Conservation (phyloP, 148 eudicot species). For the Fagopyrum homotropicum region DNA sequence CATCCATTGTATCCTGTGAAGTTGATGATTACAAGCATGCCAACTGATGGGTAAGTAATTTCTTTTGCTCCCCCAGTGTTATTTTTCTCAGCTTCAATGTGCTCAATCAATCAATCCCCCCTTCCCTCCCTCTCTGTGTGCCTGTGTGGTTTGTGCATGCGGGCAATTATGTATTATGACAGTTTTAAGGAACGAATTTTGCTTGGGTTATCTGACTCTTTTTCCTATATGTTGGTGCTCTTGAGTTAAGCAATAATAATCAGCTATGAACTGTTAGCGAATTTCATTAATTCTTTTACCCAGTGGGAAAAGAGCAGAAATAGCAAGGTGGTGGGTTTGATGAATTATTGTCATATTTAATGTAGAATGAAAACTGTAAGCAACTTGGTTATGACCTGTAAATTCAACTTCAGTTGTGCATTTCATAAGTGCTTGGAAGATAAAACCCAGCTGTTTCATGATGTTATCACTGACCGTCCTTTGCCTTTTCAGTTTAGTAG, state of each 20-base stretch:
- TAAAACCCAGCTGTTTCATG: neutral
- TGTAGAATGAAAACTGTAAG: neutral
- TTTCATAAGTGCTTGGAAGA: neutral
- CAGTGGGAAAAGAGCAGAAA: neutral
- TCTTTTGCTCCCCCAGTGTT: neutral
- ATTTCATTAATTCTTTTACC: neutral
- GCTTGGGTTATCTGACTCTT: neutral
- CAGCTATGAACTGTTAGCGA: neutral
- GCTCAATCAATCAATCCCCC: neutral
- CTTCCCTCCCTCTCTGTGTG: neutral
- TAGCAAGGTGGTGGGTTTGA: neutral
- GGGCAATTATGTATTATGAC: neutral
- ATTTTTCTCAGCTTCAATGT: neutral
- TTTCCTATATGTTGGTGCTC: neutral
- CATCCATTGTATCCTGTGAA: constrained; percentile 52
- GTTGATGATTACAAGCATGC: constrained; percentile 33
- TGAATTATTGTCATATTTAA: neutral
- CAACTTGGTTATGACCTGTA: neutral
- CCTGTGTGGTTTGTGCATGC: neutral
- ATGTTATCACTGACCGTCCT: neutral
- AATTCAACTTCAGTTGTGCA: neutral
- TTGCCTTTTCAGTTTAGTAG: neutral
- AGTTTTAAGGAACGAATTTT: neutral
- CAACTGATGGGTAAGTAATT: constrained; percentile 48
- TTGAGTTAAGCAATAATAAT: neutral